phyloP scores from a whole-genome alignment of 352 stramenopile species.

The Phytophthora lateralis region DNA sequence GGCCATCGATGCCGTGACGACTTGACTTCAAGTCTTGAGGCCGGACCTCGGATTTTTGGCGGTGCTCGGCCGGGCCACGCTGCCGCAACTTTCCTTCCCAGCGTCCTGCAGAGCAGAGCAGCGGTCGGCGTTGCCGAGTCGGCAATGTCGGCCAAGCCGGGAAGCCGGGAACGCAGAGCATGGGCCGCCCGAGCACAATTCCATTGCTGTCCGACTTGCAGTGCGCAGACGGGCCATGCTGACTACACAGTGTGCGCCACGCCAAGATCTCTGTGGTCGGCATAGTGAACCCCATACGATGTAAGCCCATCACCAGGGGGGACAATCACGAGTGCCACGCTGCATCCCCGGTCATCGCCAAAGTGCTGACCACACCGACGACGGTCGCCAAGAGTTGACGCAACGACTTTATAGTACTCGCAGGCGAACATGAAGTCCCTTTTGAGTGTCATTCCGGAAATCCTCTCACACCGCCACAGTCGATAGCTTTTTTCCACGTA shows the following conservation, averaged over 20 bases:
- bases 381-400: slow-evolving; percentile 28
- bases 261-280: slow-evolving; percentile 24
- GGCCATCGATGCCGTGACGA: not conserved
- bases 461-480: not conserved
- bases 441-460: slow-evolving; percentile 33
- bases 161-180: not conserved
- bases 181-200: slow-evolving; percentile 14
- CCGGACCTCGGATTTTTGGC: slow-evolving; percentile 15
- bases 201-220: slow-evolving; percentile 15
- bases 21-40: not conserved
- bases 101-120: slow-evolving; percentile 6
- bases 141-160: not conserved
- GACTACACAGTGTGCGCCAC: slow-evolving; percentile 2
- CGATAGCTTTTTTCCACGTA: not conserved
- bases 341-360: slow-evolving; percentile 13
- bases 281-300: slow-evolving; percentile 14
- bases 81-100: slow-evolving; percentile 32
- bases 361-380: slow-evolving; percentile 20
- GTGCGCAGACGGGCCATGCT: not conserved
- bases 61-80: not conserved
- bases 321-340: slow-evolving; percentile 15
- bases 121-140: not conserved
- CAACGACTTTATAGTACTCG: slow-evolving; percentile 30
- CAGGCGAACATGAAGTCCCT: not conserved
- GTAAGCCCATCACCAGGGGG: slow-evolving; percentile 23